These are phyloP conservation scores for Moniliophthora roreri DNA, from an alignment of 1,284 basidiomycete species.

Conservation along the genomic window DNA sequence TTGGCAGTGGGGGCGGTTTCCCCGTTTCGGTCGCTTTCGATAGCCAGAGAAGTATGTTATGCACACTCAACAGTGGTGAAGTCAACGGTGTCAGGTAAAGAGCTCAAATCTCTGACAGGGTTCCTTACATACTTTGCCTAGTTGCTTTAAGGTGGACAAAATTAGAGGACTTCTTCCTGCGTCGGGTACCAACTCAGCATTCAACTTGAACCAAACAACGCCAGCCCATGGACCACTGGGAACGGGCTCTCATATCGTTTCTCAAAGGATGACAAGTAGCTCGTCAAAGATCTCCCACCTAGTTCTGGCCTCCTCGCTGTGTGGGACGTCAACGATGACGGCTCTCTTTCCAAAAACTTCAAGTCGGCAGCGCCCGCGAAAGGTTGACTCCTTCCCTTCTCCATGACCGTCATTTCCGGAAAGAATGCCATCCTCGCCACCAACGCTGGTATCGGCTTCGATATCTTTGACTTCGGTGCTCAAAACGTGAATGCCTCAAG, in stretches of 20 bases:
- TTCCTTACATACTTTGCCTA: slow-evolving; percentile 17
- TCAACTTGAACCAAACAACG: slow-evolving; percentile 46
- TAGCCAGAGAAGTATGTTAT: slow-evolving; percentile 35
- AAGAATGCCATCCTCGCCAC: slow-evolving; percentile 47
- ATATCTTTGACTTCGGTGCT: slow-evolving; percentile 40
- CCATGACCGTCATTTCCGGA: slow-evolving; percentile 45
- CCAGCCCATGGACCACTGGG: slow-evolving; percentile 39
- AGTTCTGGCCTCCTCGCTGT: slow-evolving; percentile 48
- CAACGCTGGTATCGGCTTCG: slow-evolving; percentile 45
- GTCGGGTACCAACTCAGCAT: slow-evolving; percentile 37
- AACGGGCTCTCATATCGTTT: slow-evolving; percentile 44
- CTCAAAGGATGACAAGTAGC: slow-evolving; percentile 39
- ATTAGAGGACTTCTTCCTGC: slow-evolving; percentile 37
- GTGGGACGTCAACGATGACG: slow-evolving; percentile 42
- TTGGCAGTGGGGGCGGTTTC: slow-evolving; percentile 46
- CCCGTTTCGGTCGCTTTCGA: slow-evolving; percentile 47
- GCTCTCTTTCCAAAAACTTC: slow-evolving; percentile 42
- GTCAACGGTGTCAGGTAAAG: slow-evolving; percentile 46
- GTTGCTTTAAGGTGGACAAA: slow-evolving; percentile 44
- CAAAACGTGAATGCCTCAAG: slow-evolving; percentile 15
- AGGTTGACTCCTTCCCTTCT: slow-evolving; percentile 45
- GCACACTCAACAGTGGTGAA: slow-evolving; percentile 46
- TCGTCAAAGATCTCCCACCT: slow-evolving; percentile 45
- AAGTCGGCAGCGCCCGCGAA: slow-evolving; percentile 31
- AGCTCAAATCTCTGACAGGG: not conserved